phyloP scores from a whole-genome alignment of 2,329 filamentous ascomycete genomes.

The Neoarthrinium moseri region DNA sequence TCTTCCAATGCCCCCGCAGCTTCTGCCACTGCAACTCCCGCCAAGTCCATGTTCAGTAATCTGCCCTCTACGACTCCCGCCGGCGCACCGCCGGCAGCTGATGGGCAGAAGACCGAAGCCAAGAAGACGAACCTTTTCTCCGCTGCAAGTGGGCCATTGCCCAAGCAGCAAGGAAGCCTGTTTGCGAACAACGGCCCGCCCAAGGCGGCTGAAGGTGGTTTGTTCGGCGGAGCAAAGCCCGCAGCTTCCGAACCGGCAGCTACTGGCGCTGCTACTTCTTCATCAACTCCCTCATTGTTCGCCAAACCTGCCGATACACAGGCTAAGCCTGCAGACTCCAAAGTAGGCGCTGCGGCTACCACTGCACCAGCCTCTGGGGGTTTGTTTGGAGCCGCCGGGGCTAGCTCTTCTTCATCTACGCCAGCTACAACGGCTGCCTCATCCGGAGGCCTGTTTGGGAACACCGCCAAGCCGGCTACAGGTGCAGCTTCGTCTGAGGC shows the following conservation, averaged over 20 bases:
- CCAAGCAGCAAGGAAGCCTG: conserved; percentile 10
- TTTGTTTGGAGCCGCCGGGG: conserved; percentile 14
- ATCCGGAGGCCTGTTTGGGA: conserved; percentile 24
- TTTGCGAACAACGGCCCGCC: conserved; percentile 18
- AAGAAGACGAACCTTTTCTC: conserved; percentile 31
- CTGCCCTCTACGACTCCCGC: conserved; percentile 55
- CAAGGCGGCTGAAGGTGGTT: conserved; percentile 9
- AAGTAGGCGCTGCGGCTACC: background rate
- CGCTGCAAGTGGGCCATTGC: too few relatives aligned
- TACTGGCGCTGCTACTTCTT: conserved; percentile 13
- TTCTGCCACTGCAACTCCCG: conserved; percentile 35
- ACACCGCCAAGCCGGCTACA: conserved; percentile 17
- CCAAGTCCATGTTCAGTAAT: conserved; percentile 45
- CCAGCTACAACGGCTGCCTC: conserved; percentile 15
- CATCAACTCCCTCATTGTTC: conserved; percentile 10
- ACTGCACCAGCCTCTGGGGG: conserved; percentile 7
- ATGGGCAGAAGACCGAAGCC: conserved; percentile 11
- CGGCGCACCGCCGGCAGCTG: conserved; percentile 48
- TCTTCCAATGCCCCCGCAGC: conserved; percentile 7
- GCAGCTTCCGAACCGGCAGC: conserved; percentile 13
- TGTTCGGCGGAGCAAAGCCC: conserved; percentile 24
- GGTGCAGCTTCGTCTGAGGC: conserved; percentile 24
- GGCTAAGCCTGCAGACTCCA: background rate
- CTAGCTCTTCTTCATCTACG: conserved; percentile 20
- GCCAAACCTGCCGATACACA: background rate